phyloP scores from a whole-genome alignment of 805 yeast genomes.

The Candida namnaoensis region DNA sequence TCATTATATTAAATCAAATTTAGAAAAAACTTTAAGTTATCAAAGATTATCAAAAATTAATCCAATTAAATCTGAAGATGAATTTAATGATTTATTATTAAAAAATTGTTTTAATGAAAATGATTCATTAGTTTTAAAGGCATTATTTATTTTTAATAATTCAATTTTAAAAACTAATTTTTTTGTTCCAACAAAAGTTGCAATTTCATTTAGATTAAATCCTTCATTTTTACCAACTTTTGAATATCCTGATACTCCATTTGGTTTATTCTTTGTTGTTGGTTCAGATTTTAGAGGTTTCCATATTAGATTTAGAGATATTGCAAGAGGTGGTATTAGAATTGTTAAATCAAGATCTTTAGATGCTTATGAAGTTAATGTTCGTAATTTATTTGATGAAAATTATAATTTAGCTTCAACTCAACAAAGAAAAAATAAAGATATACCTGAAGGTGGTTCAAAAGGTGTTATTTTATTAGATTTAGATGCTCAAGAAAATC shows the following conservation, averaged over 20 bases:
- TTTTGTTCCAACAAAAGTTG: slow-evolving; percentile 89
- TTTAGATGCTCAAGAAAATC: slow-evolving; percentile 60
- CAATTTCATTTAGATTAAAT: slow-evolving; percentile 84
- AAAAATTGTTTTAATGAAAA: slow-evolving; percentile 71
- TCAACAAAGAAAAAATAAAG: slow-evolving; percentile 95
- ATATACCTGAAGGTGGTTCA: slow-evolving; percentile 98
- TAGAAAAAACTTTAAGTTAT: slow-evolving; percentile 76
- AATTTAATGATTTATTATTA: slow-evolving; percentile 59
- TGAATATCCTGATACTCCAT: slow-evolving; percentile 91
- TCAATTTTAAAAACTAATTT: slow-evolving; percentile 89
- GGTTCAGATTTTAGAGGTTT: slow-evolving; percentile 97
- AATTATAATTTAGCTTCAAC: slow-evolving; percentile 93
- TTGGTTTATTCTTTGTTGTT: slow-evolving; percentile 90
- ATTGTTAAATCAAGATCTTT: slow-evolving; percentile 80
- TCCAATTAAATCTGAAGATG: slow-evolving; percentile 66
- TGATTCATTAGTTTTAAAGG: slow-evolving; percentile 70
- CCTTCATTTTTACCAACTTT: slow-evolving; percentile 76
- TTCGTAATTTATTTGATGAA: slow-evolving; percentile 88
- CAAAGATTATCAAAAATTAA: slow-evolving; percentile 76
- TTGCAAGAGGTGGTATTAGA: slow-evolving; percentile 97
- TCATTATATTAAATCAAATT: slow-evolving; percentile 66
- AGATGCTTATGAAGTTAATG: slow-evolving; percentile 81
- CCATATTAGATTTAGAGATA: slow-evolving; percentile 94
- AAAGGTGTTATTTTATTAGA: slow-evolving; percentile 91
- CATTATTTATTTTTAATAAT: slow-evolving; percentile 77